Evolutionary conservation across 352 stramenopile genomes (phyloP).

Genomic region (Halophytophthora batemanensis): DNA sequence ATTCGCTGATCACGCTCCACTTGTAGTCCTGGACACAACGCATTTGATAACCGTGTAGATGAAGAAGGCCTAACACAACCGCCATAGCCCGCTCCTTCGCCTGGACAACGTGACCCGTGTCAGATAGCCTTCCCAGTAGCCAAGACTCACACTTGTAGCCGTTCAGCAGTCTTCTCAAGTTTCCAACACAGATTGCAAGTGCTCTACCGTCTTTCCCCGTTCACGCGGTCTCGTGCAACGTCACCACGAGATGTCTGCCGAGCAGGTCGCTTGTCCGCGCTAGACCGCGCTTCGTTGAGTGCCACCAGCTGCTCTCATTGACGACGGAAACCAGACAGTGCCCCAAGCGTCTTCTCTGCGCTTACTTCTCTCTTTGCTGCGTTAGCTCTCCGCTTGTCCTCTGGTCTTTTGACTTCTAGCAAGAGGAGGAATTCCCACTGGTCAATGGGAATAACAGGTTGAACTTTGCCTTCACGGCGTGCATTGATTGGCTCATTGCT

Average conservation of each 20-base stretch:
- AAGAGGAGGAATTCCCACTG: too few relatives aligned
- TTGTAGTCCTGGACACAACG: neutral
- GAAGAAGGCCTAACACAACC: neutral
- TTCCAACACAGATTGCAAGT: neutral
- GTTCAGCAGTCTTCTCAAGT: neutral
- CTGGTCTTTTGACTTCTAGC: too few relatives aligned
- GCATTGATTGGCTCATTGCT: too few relatives aligned
- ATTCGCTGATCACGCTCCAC: neutral
- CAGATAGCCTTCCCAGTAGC: slow-evolving; percentile 12
- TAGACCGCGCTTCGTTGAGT: neutral
- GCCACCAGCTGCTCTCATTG: slow-evolving; percentile 4
- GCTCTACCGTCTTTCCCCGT: neutral
- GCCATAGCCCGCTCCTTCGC: slow-evolving; percentile 2
- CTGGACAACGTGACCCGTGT: slow-evolving; percentile 4
- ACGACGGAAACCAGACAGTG: too few relatives aligned
- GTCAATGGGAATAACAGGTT: too few relatives aligned
- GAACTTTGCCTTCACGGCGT: too few relatives aligned
- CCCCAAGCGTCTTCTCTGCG: too few relatives aligned
- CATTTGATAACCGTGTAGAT: neutral
- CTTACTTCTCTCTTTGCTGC: too few relatives aligned
- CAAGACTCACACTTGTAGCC: slow-evolving; percentile 10
- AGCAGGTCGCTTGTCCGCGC: neutral
- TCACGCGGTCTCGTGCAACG: neutral
- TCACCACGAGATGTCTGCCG: neutral
- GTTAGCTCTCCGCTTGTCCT: too few relatives aligned